Evolutionary conservation across 805 yeast genomes (phyloP).

Genomic region (Candida orba): DNA sequence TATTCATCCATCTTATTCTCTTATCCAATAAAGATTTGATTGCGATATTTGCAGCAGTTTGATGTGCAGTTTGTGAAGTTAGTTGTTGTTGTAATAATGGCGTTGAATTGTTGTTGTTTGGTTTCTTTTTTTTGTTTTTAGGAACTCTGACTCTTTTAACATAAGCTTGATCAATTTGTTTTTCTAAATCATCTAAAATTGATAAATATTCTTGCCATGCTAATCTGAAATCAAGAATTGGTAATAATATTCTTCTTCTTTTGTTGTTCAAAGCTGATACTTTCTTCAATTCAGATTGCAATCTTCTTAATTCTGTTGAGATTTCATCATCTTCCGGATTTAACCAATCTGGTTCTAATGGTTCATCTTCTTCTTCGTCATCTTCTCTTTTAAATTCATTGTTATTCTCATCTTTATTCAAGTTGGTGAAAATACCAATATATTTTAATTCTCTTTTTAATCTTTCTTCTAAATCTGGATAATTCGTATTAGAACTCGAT

Average conservation of each 20-base stretch:
- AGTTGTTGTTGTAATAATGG: slow-evolving; percentile 26
- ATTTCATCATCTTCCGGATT: slow-evolving; percentile 90
- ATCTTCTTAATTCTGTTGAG: slow-evolving; percentile 67
- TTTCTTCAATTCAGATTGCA: slow-evolving; percentile 61
- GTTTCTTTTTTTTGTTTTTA: slow-evolving; percentile 36
- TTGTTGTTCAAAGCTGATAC: slow-evolving; percentile 58
- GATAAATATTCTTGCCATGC: slow-evolving; percentile 94
- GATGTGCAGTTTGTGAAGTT: slow-evolving; percentile 38
- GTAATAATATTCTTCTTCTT: slow-evolving; percentile 58
- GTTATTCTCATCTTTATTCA: slow-evolving; percentile 24
- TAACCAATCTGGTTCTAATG: slow-evolving; percentile 51
- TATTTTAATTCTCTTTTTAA: slow-evolving; percentile 80
- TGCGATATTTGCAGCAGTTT: slow-evolving; percentile 71
- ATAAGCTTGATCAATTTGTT: slow-evolving; percentile 94
- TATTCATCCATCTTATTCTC: slow-evolving; percentile 79
- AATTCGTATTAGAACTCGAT: slow-evolving; percentile 48
- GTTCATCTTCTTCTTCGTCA: slow-evolving; percentile 15
- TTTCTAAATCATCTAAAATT: slow-evolving; percentile 87
- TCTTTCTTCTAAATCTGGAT: slow-evolving; percentile 77
- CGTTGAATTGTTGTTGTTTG: slow-evolving; percentile 20
- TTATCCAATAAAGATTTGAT: slow-evolving; percentile 76
- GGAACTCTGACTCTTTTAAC: slow-evolving; percentile 73
- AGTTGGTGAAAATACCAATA: slow-evolving; percentile 80
- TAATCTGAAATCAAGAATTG: slow-evolving; percentile 75
- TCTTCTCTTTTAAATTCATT: slow-evolving; percentile 9